Evolutionary conservation across 305 asterid species (phyloP), one percentile per base, ranked within the genome.

Genomic region (Solanum hybrid): DNA sequence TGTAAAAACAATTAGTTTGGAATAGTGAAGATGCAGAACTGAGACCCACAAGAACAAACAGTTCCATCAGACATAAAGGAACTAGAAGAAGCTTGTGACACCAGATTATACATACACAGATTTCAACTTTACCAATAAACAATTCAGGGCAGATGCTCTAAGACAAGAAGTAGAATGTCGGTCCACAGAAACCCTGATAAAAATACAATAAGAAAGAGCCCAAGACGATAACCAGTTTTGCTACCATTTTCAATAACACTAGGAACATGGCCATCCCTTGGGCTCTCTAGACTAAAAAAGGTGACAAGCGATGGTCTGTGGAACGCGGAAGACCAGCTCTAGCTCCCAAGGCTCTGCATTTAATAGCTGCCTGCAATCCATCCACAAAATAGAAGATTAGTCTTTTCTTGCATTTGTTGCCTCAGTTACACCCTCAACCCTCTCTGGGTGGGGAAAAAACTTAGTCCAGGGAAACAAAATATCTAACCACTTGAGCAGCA

Each of bases 401-500:
- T 36, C 86, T 65, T 90, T 27, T 15, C 38, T 65, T 22, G 20
- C 51, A 22, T 22, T 57, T 45, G 31, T 57, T 51, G 32, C 76
- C 31, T 51, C 75, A 45, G 39, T 84, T 29, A 5, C 68, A 20
- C 39, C 68, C 34, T 13, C 26, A 26, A 8, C 41, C 79, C 79
- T 89, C 82, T 81, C 37, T 17, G 70, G 70, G 14, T 41, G 20
- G 9, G 88, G 7, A 33, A 15, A 51, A 83, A 29, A 51, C 4
- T 12, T 41, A 73, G 65, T 27, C 31, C 76, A 36, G 29, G 70
- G 32, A 29, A 87, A 24, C 65, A 81, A 12, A 11, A 79, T 45
- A 45, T 80, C 99, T 94, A 72, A 97, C 99, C 99, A 97, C 99
- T 96, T 96, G 98, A 91, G 99, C 94, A 82, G 99, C 99, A 92